Base-by-base conservation (phyloP, 2,329 filamentous ascomycete genomes). In the Colletotrichum trifolii region DNA sequence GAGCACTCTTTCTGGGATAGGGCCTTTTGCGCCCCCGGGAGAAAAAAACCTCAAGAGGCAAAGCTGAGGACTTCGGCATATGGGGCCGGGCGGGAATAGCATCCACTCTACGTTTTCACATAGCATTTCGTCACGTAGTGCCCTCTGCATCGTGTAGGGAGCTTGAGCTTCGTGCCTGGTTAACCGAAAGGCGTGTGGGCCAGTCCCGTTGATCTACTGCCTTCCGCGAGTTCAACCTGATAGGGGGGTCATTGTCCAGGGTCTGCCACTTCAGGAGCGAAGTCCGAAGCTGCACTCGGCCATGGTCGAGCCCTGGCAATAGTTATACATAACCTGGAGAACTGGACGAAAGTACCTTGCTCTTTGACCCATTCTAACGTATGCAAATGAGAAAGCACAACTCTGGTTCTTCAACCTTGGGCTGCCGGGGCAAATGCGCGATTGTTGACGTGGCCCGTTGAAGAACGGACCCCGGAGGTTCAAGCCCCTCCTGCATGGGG, bases 11-110 rank as follows among this genome's bases (percentile, higher is more conserved):
- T 35, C 35, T 38, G 59, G 12, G 17, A 45, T 33, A 35, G 50
- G 49, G 57, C 43, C 17, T 49, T 9, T 49, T 34, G 25, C 25
- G 13, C 38, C 49, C 57, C 56, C 33, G 45, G 40, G 38, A 39
- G 15, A 43, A 43, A 15, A 36, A 40, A 42, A 10, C 40, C 25
- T 17, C n/a, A 33, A n/a, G 12, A 17, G 10, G 40, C 34, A 58
- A 13, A 36, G 25, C 35, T 53, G 13, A 36, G 15, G 38, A 50
- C 3, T 25, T 33, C 49, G 61, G 61, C 17, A 61, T 49, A 61
- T 55, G 61, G 61, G 61, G 61, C 57, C 57, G 56, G 39, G 13
- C 61, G 49, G 56, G 43, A 60, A 46, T 38, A 11, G 49, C 50
- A 38, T 54, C 35, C 13, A 54, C 15, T 10, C 36, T 39, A 17